Base-by-base conservation (phyloP, 768 basidiomycete genomes). In the Ramaria rubella region DNA sequence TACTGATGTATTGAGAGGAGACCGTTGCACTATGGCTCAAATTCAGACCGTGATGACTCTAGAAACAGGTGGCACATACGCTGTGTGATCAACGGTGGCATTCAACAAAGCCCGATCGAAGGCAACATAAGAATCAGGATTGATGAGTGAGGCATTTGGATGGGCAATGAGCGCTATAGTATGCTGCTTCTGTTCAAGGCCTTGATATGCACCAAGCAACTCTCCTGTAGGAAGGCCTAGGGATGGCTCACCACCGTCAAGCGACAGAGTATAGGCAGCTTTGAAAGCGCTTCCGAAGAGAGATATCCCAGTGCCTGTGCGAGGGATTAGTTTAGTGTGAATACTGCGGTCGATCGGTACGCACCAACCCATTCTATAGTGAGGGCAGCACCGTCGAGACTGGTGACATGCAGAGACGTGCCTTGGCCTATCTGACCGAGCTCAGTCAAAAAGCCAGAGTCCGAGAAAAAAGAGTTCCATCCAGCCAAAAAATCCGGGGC, bases 391-490 rank as follows among this genome's bases (percentile, higher is more conserved):
- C 80, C 80, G 63, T 86, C 65, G 56, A 65, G 71, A 8, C 78
- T 75, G n/a, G 87, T 89, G 56, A 80, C 72, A 63, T 90, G 87
- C 26, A 70, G 73, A 59, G 79, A 85, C 5, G 73, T 74, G 11
- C 86, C 86, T 38, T 69, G 72, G 14, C 81, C 84, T 40, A 71
- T 67, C 52, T 74, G 66, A 15, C 79, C 80, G 15, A 69, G 64
- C 17, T 59, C 55, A 15, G 65, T 60, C 0, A 76, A 72, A 52
- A 78, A 82, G 7, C 81, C 82, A 12, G 81, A 78, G 40, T 42
- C 49, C 2, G 72, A 68, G 68, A 78, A 87, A 69, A 75, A 79
- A 17, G 86, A 79, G 65, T 81, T 82, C 89, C 89, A 91, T 64
- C 86, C 86, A 26, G 72, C 74, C 19, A 68, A 63, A 40, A 81